Evolutionary conservation across 805 yeast species (phyloP).

Genomic region (Teunomyces tritomae): DNA sequence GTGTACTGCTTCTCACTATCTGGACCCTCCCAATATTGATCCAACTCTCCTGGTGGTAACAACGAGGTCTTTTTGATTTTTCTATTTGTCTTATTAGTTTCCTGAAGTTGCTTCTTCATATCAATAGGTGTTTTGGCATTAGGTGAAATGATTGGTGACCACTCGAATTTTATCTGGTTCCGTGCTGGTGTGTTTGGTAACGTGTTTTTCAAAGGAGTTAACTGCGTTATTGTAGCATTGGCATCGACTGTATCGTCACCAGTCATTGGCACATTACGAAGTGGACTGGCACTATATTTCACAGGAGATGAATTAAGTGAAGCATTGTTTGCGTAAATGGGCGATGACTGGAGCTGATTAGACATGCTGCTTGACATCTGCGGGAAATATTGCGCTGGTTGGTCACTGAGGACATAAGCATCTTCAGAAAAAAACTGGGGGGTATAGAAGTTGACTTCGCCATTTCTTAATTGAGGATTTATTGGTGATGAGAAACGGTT

Average conservation of each 20-base stretch:
- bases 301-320: constrained; percentile 33
- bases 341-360: constrained; percentile 22
- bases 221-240: constrained; percentile 39
- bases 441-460: constrained; percentile 28
- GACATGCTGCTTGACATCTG: constrained; percentile 4
- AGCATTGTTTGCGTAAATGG: constrained; percentile 13
- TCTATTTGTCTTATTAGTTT: constrained; percentile 42
- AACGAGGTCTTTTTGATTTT: constrained; percentile 60
- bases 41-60: constrained; percentile 86
- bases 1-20: constrained; percentile 66
- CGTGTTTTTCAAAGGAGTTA: constrained; percentile 37
- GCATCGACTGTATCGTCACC: constrained; percentile 39
- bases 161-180: constrained; percentile 35
- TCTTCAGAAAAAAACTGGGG: constrained; percentile 42
- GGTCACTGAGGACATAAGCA: neutral
- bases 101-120: constrained; percentile 29
- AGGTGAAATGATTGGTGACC: constrained; percentile 47
- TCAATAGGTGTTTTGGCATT: constrained; percentile 19
- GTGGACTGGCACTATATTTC: constrained; percentile 22
- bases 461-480: constrained; percentile 18
- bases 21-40: constrained; percentile 78
- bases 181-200: constrained; percentile 34
- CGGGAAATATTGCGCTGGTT: constrained; percentile 3
- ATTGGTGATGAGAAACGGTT: constrained; percentile 22
- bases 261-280: constrained; percentile 14